Conservation (phyloP, 1,284 basidiomycete species). For the Cryptococcus sp. region DNA sequence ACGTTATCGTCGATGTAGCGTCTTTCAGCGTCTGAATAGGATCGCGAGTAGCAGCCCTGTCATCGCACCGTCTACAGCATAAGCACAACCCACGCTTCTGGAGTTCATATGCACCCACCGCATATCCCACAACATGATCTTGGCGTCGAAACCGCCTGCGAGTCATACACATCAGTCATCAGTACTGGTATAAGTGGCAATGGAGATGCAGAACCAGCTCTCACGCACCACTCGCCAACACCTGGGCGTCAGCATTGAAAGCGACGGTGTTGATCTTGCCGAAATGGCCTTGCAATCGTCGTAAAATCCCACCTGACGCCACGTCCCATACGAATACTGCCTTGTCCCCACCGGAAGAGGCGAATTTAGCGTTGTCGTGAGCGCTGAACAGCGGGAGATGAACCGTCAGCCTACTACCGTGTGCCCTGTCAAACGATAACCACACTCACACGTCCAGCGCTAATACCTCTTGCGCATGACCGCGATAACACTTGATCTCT, state of each 20-base stretch:
- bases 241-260: conserved; percentile 74
- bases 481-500: conserved; percentile 86
- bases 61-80: background rate
- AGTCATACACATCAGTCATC: no score
- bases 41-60: conserved; percentile 71
- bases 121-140: conserved; percentile 85
- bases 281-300: conserved; percentile 82
- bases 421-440: background rate
- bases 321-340: conserved; percentile 96
- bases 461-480: conserved; percentile 92
- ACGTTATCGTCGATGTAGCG: conserved; percentile 84
- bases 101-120: conserved; percentile 57
- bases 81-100: no score
- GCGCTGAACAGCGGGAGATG: no score
- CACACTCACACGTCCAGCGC: conserved; percentile 76
- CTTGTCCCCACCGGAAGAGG: conserved; percentile 89
- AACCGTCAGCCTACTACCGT: conserved; percentile 3
- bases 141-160: conserved; percentile 65
- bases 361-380: conserved; percentile 90
- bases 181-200: no score
- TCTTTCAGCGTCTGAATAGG: conserved; percentile 92
- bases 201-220: no score
- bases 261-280: conserved; percentile 87
- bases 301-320: conserved; percentile 74
- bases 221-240: conserved; percentile 75